Base-by-base conservation (phyloP, 495 filamentous ascomycete species). In the Halenospora varia region DNA sequence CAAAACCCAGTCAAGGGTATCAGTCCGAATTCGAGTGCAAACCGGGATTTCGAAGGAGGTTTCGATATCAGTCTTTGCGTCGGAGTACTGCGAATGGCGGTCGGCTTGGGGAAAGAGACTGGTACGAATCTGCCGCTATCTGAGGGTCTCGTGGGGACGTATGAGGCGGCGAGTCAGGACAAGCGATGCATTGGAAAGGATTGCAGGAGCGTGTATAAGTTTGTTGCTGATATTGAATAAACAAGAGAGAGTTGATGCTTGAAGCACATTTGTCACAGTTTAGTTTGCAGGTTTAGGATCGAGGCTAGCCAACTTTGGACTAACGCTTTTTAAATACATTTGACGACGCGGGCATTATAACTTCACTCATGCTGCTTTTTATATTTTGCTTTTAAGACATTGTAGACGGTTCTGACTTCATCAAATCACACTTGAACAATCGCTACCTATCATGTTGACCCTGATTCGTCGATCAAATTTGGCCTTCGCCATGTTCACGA, bases 1-100 rank as follows among this genome's bases (percentile, higher is more conserved):
- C 51, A 62, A n/a, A 64, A 64, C 20, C 62, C 62, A 0, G 59
- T 64, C 35, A 59, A 59, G 42, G 62, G 62, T 10, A 53, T 64
- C 8, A 57, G 39, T 0, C 56, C 60, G 0, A 53, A 29, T 1
- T 10, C 61, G 4, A 50, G 40, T n/a, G 53, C 55, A 13, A 49
- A 44, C n/a, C 59, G 48, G 17, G 60, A 62, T 50, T 62, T 62
- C 23, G 60, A 55, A 35, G 60, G 60, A 8, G 60, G 60, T 0
- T 62, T 62, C 44, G 47, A 42, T 25, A 57, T 59, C n/a, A 55
- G 52, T 19, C 49, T 62, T 6, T 62, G 60, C 29, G 58, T 48
- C 13, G 60, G 60, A 2, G 60, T 62, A 0, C 10, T 62, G 19
- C 40, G 53, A 15, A 59, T 62, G 55, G 60, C 49, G 8, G 53